Evolutionary conservation across 192 early-diverging fungal genomes (phyloP), one percentile per base, ranked within the genome.

Genomic region (Dissophora ornata): DNA sequence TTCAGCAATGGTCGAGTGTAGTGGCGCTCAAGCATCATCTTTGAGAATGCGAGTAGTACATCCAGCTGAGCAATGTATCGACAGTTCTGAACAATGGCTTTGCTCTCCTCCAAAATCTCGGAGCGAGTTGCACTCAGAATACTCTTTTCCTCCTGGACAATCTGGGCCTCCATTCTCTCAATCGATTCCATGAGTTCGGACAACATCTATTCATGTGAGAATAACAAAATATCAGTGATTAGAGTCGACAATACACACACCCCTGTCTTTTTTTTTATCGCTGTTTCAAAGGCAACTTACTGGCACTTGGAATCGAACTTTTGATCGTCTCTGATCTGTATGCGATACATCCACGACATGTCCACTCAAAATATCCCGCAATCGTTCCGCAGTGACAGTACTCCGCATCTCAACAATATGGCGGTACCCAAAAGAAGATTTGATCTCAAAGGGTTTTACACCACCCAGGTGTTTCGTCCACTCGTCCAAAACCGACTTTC

Each of bases 61-160:
- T 94, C 92, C 26, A 94, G 57, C 49, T 91, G 85, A 0, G 90
- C 90, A 32, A 94, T 57, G 3, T 83, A 77, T 51, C 79, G 82
- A 55, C 86, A 87, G 77, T 88, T 90, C 8, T 82, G 84, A 12
- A 90, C 73, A 46, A 91, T 88, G 0, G 83, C 57, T 4, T 80
- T 48, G 32, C 87, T 84, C 25, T 88, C 80, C 2, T 84, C 84
- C 38, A 89, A 41, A 8, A 88, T 75, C 41, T 84, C 48, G 40
- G 50, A 24, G 4, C 73, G 49, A 1, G 65, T 62, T 1, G 64
- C 64, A 15, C 8, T 61, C 13, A 77, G 73, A 18, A 77, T 67
- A 4, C 58, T 62, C 40, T 77, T 77, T 36, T 77, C 73, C 32
- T 77, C 26, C 32, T 65, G 58, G 6, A 77, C 59, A 53, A 77